Evolutionary conservation across 257 asterid species (phyloP).

Genomic region (Lavandula angustifolia): DNA sequence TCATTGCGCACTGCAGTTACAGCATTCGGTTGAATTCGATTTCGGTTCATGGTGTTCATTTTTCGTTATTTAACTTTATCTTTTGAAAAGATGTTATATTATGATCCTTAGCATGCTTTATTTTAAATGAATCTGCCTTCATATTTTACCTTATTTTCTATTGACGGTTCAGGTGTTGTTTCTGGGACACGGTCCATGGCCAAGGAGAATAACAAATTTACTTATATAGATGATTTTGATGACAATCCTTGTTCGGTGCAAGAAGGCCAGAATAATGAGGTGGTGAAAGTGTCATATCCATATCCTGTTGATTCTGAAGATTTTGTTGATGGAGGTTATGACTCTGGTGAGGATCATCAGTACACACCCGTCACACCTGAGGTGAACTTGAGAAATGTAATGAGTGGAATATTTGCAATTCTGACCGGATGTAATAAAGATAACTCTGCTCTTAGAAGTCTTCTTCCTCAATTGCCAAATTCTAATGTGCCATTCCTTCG

Average conservation of each 20-base stretch:
- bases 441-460: constrained; percentile 25
- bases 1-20: too few species aligned
- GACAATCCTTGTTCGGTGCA: constrained; percentile 42
- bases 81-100: too few species aligned
- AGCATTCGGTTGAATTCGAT: too few species aligned
- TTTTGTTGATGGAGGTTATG: constrained; percentile 56
- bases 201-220: constrained; percentile 40
- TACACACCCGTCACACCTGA: constrained; percentile 59
- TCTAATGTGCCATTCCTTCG: constrained; percentile 84
- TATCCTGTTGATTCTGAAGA: constrained; percentile 52
- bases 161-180: constrained; percentile 15
- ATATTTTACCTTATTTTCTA: background rate
- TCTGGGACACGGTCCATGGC: constrained; percentile 38
- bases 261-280: constrained; percentile 34
- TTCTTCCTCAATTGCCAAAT: constrained; percentile 52
- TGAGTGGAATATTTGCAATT: constrained; percentile 79
- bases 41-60: too few species aligned
- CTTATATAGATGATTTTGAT: constrained; percentile 49
- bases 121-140: background rate
- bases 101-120: background rate
- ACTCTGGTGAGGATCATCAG: constrained; percentile 61
- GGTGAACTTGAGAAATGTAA: constrained; percentile 81
- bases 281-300: constrained; percentile 49
- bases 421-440: constrained; percentile 73
- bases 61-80: too few species aligned